phyloP scores from a whole-genome alignment of 108 stramenopile genomes.

The Craspedostauros australis region DNA sequence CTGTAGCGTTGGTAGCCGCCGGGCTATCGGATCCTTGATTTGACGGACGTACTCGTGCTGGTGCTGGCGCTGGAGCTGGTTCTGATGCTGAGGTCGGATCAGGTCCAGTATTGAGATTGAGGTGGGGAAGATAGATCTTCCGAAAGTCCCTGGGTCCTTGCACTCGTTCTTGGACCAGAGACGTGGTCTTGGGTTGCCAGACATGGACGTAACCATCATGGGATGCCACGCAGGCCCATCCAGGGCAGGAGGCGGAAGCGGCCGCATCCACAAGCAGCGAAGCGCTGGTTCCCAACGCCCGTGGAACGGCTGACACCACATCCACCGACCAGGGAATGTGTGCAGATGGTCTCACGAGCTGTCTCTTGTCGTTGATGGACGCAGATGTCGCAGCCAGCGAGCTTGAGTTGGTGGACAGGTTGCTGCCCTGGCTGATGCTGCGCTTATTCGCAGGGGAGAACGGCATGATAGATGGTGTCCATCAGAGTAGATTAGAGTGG shows the following conservation, averaged over 20 bases:
- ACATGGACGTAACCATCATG: conserved; percentile 19
- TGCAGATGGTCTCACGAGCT: conserved; percentile 16
- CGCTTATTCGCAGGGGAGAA: too few species aligned
- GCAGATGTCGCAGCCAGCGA: too few species aligned
- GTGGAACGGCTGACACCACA: conserved; percentile 22
- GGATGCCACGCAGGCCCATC: conserved; percentile 26
- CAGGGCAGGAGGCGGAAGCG: conserved; percentile 9
- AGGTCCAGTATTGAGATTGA: background rate
- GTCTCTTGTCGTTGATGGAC: conserved; percentile 14
- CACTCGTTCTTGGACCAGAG: background rate
- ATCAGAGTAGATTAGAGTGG: too few species aligned
- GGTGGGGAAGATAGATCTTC: conserved; percentile 6
- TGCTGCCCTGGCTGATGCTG: too few species aligned
- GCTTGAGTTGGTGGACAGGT: too few species aligned
- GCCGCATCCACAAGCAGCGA: conserved; percentile 11
- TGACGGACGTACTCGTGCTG: conserved; percentile 3
- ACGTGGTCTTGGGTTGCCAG: conserved; percentile 16
- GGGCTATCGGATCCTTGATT: too few species aligned
- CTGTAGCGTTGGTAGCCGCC: too few species aligned
- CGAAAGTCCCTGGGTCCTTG: background rate
- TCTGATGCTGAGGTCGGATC: too few species aligned
- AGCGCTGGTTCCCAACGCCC: too few species aligned
- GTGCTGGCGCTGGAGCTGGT: too few species aligned
- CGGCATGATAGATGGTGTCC: too few species aligned
- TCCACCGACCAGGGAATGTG: conserved; percentile 33